Evolutionary conservation across 331 rosid genomes (phyloP), one percentile per base, ranked within the genome.

Genomic region (Dryas integrifolia): DNA sequence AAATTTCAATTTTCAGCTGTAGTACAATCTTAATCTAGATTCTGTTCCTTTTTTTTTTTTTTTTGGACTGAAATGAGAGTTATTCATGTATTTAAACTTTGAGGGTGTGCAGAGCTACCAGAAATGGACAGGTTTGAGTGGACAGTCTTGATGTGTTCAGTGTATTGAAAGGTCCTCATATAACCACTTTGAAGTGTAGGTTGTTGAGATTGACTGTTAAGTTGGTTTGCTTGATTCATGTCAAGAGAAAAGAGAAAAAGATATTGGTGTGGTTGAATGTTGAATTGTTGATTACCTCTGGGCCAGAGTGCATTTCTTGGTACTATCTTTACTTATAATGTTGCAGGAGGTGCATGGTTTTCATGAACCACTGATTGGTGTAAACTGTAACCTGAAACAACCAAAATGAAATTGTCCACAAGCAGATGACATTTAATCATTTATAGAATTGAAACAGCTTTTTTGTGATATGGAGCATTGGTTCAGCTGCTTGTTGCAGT

Each of bases 131-230:
- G 24, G 47, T 44, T 44, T 44, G 47, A 44, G 3, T 21, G 24
- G 24, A 21, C 24, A 21, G 24, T 8, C 47, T 44, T 44, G 24
- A 21, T 21, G 24, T 21, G 24, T 5, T 5, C 47, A 44, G 9
- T 44, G 9, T 44, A 8, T 44, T 30, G 2, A 30, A 30, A 30
- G 35, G 35, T 30, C 35, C 35, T 30, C 2, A 30, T 21, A 30
- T 30, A 30, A 30, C 2, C 35, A 30, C 35, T 30, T 41, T 69
- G 8, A 11, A 16, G 51, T 40, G 50, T 41, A 10, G 41, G 74
- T 55, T 4, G 74, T 16, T 53, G 39, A 55, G 52, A 47, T 69
- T 68, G 73, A 68, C 49, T n/a, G 0, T 51, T 51, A 35, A 18
- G 61, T 51, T 68, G 61, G 61, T 51, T 30, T 48, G 39, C 30